Conservation (phyloP, 768 basidiomycete species). For the Termitomyces sp. region DNA sequence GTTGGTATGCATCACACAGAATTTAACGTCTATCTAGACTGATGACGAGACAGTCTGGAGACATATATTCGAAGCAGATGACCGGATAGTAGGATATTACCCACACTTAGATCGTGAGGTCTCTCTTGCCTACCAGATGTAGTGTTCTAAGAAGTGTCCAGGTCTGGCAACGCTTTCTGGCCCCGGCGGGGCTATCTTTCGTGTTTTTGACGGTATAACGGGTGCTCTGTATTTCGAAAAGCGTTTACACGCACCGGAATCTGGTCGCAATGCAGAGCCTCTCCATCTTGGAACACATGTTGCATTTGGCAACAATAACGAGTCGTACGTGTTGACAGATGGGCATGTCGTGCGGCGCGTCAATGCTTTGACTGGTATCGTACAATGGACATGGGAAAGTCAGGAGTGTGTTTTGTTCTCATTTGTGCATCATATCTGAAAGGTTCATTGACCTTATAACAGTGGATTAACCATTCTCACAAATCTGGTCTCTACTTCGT, state of each 20-base stretch:
- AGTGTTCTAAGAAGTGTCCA: conserved; percentile 20
- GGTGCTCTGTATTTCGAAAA: conserved; percentile 61
- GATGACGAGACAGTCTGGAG: conserved; percentile 54
- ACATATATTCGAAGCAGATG: conserved; percentile 64
- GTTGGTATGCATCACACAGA: conserved; percentile 48
- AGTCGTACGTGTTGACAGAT: conserved; percentile 52
- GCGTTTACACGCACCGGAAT: conserved; percentile 41
- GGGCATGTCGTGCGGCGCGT: conserved; percentile 54
- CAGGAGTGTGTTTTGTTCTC: conserved; percentile 44
- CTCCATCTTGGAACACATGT: conserved; percentile 51
- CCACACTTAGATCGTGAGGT: conserved; percentile 49
- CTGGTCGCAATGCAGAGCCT: conserved; percentile 45
- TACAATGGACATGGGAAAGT: conserved; percentile 70
- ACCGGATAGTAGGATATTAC: conserved; percentile 62
- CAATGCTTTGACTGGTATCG: conserved; percentile 42
- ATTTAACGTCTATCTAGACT: conserved; percentile 1
- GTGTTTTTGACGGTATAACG: conserved; percentile 56
- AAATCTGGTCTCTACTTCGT: conserved; percentile 47
- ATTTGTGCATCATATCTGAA: neutral
- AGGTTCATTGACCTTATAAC: neutral
- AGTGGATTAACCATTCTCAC: conserved; percentile 66
- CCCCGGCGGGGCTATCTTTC: conserved; percentile 59
- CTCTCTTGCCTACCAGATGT: neutral
- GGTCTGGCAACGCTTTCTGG: conserved; percentile 75
- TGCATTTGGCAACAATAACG: conserved; percentile 23